Evolutionary conservation across 2,329 filamentous ascomycete species (phyloP).

Genomic region (Diaporthe helianthi): DNA sequence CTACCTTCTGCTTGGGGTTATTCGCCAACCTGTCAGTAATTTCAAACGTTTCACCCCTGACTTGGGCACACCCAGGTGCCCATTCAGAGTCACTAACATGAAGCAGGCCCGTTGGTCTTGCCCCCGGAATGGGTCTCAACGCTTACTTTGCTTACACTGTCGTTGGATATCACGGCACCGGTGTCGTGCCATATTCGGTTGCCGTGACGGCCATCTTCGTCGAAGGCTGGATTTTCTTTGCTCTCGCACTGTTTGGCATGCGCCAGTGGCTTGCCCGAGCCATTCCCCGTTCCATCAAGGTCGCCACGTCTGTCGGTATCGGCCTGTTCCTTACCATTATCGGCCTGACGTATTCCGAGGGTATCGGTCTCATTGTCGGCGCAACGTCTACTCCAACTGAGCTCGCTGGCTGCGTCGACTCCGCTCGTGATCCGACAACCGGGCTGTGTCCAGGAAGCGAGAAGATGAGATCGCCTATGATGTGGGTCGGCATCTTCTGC

Average conservation of each 20-base stretch:
- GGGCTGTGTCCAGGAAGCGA: conserved; percentile 67
- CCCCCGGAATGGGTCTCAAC: conserved; percentile 82
- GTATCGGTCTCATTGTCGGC: conserved; percentile 80
- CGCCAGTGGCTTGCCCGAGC: conserved; percentile 87
- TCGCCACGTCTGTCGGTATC: conserved; percentile 85
- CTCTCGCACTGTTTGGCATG: conserved; percentile 78
- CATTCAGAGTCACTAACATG: background rate
- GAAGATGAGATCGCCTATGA: conserved; percentile 83
- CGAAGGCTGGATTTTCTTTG: conserved; percentile 86
- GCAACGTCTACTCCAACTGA: conserved; percentile 72
- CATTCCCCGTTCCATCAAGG: conserved; percentile 84
- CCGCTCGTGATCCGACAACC: conserved; percentile 46
- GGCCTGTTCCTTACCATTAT: conserved; percentile 82
- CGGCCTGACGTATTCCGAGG: conserved; percentile 79
- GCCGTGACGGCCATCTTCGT: conserved; percentile 88
- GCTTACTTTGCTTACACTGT: conserved; percentile 87
- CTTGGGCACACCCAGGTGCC: background rate
- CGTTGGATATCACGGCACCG: conserved; percentile 78
- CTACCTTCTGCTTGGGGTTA: conserved; percentile 83
- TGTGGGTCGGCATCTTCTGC: conserved; percentile 91
- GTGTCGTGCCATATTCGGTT: conserved; percentile 74
- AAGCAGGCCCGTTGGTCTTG: conserved; percentile 67
- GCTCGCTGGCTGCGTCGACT: conserved; percentile 72
- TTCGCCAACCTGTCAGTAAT: conserved; percentile 73
- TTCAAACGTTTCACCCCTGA: too few relatives aligned